Evolutionary conservation across 1,139 yeast genomes (phyloP).

Genomic region (Groenewaldozyma sp.): DNA sequence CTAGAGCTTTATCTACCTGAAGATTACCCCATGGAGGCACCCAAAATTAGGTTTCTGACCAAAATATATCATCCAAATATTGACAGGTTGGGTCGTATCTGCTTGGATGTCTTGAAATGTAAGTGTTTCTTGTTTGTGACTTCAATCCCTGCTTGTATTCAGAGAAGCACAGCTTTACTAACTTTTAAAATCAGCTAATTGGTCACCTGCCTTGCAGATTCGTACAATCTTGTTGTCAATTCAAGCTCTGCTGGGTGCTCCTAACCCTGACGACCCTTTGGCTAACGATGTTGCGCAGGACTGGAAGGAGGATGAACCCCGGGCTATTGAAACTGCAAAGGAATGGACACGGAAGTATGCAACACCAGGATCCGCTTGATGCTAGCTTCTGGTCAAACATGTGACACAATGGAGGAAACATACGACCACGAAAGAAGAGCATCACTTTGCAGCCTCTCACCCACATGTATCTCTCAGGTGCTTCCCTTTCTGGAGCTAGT

Average conservation of each 20-base stretch:
- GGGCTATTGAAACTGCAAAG: constrained; percentile 75
- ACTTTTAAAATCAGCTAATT: constrained; percentile 36
- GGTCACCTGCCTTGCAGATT: constrained; percentile 98
- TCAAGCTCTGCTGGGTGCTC: constrained; percentile 90
- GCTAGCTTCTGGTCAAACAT: not conserved
- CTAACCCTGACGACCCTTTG: constrained; percentile 96
- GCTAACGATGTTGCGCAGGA: constrained; percentile 97
- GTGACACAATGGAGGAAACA: too few species aligned
- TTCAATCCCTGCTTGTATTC: not conserved
- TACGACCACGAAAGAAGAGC: too few species aligned
- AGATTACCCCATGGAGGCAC: constrained; percentile 91
- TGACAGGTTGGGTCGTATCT: constrained; percentile 88
- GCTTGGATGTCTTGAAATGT: constrained; percentile 86
- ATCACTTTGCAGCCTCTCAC: too few species aligned
- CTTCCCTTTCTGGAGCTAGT: too few species aligned
- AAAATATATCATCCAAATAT: constrained; percentile 95
- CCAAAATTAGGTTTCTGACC: constrained; percentile 85
- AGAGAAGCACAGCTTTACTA: not conserved
- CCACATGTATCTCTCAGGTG: too few species aligned
- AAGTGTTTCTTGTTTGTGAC: constrained; percentile 19
- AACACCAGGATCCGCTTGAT: constrained; percentile 30
- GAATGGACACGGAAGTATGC: constrained; percentile 80
- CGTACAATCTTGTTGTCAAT: constrained; percentile 87
- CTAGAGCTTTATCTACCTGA: constrained; percentile 77
- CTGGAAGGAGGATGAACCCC: constrained; percentile 80